Evolutionary conservation across 108 stramenopile genomes (phyloP), one percentile per base, ranked within the genome.

Genomic region (Nitzschia palea): DNA sequence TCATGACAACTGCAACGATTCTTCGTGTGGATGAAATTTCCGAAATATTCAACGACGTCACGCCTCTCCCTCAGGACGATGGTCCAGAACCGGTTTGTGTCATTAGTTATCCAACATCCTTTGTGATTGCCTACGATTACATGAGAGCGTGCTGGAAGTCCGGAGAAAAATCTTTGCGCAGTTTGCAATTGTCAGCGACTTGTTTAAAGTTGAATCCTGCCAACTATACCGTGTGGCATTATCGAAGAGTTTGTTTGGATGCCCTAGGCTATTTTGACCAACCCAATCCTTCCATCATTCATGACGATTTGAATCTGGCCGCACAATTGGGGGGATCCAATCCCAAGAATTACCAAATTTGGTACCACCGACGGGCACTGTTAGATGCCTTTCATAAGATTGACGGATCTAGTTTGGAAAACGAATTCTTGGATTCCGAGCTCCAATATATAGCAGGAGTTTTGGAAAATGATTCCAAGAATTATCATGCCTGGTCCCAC

Each of bases 331-430:
- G 96, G 17, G 96, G 96, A 6, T 44, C 64, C 40, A 98, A 94
- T 81, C 99, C 99, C n/a, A 99, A 99, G 78, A 98, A 98, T 81
- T 99, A 99, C 77, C 99, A 99, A 74, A 80, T 97, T 36, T 97
- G 97, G 97, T 97, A 94, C 73, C 98, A 99, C 80, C 95, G 98
- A 6, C 82, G 97, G 17, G 93, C 89, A 15, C 65, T 99, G 26
- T 74, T 96, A 62, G 95, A 96, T 45, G 55, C 43, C 30, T 63
- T 83, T 80, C 56, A 43, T 36, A 26, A 20, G 3, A 58, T 17
- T 12, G 22, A 4, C 47, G 22, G 22, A 18, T 5, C 61, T 56
- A 3, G 4, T 47, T 71, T 58, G 37, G 43, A 57, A 30, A 4
- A 33, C 20, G 77, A 52, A 59, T 79, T 84, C 43, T 66, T 76